phyloP scores from a whole-genome alignment of 495 filamentous ascomycete genomes.

The Elasticomyces elasticus region DNA sequence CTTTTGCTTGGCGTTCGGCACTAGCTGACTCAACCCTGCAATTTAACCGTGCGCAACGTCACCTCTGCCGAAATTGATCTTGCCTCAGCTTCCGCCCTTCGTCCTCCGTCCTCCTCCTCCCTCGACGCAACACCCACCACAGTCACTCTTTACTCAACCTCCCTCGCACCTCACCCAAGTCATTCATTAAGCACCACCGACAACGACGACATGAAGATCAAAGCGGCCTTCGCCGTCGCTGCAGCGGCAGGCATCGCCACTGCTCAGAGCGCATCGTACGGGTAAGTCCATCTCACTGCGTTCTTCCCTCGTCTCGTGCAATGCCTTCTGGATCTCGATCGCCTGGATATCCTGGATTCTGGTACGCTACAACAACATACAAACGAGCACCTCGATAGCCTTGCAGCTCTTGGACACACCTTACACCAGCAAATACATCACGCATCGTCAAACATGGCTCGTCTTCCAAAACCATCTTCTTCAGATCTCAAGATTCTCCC shows the following conservation, averaged over 20 bases:
- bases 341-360: neutral
- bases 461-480: neutral
- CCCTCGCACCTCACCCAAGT: neutral
- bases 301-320: neutral
- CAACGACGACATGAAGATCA: neutral
- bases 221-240: neutral
- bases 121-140: neutral
- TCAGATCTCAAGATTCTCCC: neutral
- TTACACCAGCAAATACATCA: neutral
- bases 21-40: no score
- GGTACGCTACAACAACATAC: neutral
- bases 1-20: no score
- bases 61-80: neutral
- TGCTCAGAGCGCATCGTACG: neutral
- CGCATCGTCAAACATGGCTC: neutral
- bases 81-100: neutral
- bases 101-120: neutral
- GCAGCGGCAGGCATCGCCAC: neutral
- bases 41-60: neutral
- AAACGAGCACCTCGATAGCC: neutral
- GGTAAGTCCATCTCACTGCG: conserved; percentile 1
- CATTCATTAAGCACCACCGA: neutral
- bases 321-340: neutral
- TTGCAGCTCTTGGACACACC: neutral
- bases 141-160: neutral